Base-by-base conservation (phyloP, 768 basidiomycete species). In the Amanita pallidorosea region DNA sequence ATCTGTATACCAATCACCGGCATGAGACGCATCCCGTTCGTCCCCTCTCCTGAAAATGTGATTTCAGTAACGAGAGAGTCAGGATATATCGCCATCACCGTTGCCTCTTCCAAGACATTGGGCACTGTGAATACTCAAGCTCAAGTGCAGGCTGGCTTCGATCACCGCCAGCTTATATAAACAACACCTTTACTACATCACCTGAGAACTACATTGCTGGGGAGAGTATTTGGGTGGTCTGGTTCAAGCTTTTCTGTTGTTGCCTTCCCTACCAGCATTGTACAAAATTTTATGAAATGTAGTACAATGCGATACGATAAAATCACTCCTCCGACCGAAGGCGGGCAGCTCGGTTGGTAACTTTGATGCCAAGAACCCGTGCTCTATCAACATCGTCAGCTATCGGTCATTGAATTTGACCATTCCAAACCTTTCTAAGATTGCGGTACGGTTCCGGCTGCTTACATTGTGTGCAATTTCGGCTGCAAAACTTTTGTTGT, bases 381-480 rank as follows among this genome's bases (percentile, higher is more conserved):
- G 89, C 88, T 65, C 89, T 92, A 58, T 17, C 49, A 31, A 49
- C 46, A 47, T 53, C 55, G 36, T 57, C 45, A 22, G 47, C 18
- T 9, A 20, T 51, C 23, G 53, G 45, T 7, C 5, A 7, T 11
- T n/a, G 13, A 15, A 20, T 17, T 46, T 40, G 25, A 22, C 9
- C 41, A 29, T 35, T 17, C 22, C 11, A 41, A 12, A 20, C 85
- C 93, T 79, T 70, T 94, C 91, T 46, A 98, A 72, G 60, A 99
- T 93, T 52, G 77, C 71, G 49, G 83, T 83, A 59, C 96, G 88
- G 79, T 98, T 97, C 67, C 90, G 85, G 76, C 88, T 88, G 73
- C 85, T 89, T 57, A 99, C 93, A 59, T 81, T 84, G 78, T 96
- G 94, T 47, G 96, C 96, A 60, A 99, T 92, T 68, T 95, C 91